Base-by-base conservation (phyloP, 106 monocot species). In the Dendrobium officinale region DNA sequence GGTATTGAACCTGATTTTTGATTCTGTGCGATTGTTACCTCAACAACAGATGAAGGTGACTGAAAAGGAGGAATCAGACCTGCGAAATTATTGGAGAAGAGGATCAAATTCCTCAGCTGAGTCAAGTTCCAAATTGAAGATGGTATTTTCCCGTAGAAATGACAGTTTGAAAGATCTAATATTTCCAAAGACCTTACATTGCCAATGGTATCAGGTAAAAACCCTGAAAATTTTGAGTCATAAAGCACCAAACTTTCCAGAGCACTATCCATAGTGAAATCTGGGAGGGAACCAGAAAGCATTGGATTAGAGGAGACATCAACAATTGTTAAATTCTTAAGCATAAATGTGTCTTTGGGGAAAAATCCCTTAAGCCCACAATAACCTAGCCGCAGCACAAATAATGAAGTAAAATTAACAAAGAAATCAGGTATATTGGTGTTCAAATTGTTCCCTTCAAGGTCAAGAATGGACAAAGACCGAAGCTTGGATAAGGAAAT, bases 21-120 rank as follows among this genome's bases (percentile, higher is more conserved):
- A 83, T 91, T 91, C 11, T 83, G 8, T 3, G 51, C 3, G n/a
- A 85, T 68, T 43, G 7, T 31, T 43, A 88, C 40, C 0, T 77
- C 47, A 5, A 24, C 10, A 3, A 88, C 33, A 20, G 15, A 56
- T 16, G n/a, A 47, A 49, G 75, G 75, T 22, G 27, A 13, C 75
- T 51, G 3, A 55, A 75, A 9, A 8, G 68, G 24, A 43, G 91
- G 88, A 18, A 93, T 79, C 24, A 19, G 4, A 73, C 96, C 93
- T 4, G 61, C 87, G 72, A 96, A 86, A 55, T 73, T 80, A 78
- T 96, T 93, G 19, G 11, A 5, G 0, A 91, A 91, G 55, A 96
- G 88, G 70, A 91, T 91, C 77, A 96, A 78, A 67, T 73, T 9
- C 55, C 83, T 81, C 56, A 96, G 11, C 68, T 70, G 9, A 31